Evolutionary conservation across 441 rosid genomes (phyloP), one percentile per base, ranked within the genome.

Genomic region (Euphorbia schlechtendalii): DNA sequence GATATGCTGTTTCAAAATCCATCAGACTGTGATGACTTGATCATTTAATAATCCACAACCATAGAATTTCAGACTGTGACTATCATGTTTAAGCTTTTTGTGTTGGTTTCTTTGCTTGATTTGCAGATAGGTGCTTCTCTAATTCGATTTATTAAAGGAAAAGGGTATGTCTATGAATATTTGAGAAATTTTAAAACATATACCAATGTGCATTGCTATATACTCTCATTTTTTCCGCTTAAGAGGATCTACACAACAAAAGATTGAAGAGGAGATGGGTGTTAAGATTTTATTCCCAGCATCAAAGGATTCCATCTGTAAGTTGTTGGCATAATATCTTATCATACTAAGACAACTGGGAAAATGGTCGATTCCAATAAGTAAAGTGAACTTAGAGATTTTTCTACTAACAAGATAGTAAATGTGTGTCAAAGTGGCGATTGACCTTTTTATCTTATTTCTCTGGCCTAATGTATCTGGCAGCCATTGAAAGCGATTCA

Each of bases 71-170:
- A n/a, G 14, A 32, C n/a, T n/a, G n/a, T n/a, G n/a, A n/a, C n/a
- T n/a, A n/a, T n/a, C n/a, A n/a, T n/a, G n/a, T n/a, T n/a, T 2
- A 20, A 14, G 20, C 3, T 51, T 25, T 43, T 2, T 51, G 27
- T 51, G 20, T 51, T 24, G 56, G 38, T 66, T 67, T 30, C 49
- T 71, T 21, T 66, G 36, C 67, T 78, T 73, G 49, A 51, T 76
- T 46, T 71, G 71, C 73, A 93, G 99, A 84, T 87, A 34, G 99
- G 92, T 58, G 82, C 95, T 65, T 88, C 99, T 69, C 76, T 90
- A 45, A 66, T 93, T 71, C 85, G 74, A 69, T 93, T 87, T 69
- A 64, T 90, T 75, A 74, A 69, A 77, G 97, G 95, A 73, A 85
- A 78, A 84, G 80, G 86, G 97, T 92, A 84, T 64, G 84, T 46